phyloP scores from a whole-genome alignment of 139 green algal genomes.

The Chlorella sp. region DNA sequence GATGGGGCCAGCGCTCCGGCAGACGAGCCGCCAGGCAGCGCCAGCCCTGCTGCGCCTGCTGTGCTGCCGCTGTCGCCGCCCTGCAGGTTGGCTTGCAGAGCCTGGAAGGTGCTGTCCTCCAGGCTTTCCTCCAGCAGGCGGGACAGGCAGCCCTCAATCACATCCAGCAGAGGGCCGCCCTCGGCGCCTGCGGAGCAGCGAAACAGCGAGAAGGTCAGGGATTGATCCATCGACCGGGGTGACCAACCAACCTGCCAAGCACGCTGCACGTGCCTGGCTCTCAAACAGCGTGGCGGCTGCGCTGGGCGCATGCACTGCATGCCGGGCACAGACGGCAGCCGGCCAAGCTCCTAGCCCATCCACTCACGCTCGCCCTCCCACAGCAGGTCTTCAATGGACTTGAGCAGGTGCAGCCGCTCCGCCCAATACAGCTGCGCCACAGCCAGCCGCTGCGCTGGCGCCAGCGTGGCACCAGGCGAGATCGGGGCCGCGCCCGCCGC shows the following conservation, averaged over 20 bases:
- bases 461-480: too few relatives aligned
- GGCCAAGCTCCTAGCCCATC: not conserved
- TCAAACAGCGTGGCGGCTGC: too few relatives aligned
- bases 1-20: too few relatives aligned
- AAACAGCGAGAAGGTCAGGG: too few relatives aligned
- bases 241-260: too few relatives aligned
- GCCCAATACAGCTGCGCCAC: constrained; percentile 56
- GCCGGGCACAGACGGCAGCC: too few relatives aligned
- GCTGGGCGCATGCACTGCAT: too few relatives aligned
- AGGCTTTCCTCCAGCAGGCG: constrained; percentile 31
- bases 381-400: constrained; percentile 61
- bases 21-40: too few relatives aligned
- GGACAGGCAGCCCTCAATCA: constrained; percentile 57
- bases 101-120: constrained; percentile 36
- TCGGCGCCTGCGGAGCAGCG: not conserved
- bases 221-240: too few relatives aligned
- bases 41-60: not conserved
- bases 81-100: constrained; percentile 26
- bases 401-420: constrained; percentile 66
- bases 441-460: constrained; percentile 40
- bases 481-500: too few relatives aligned
- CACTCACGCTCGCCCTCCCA: constrained; percentile 58
- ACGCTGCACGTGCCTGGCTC: too few relatives aligned
- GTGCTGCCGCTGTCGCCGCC: not conserved
- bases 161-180: constrained; percentile 35